These are phyloP conservation scores for Mycena maculata DNA, from an alignment of 768 basidiomycete genomes.

Conservation along the genomic window DNA sequence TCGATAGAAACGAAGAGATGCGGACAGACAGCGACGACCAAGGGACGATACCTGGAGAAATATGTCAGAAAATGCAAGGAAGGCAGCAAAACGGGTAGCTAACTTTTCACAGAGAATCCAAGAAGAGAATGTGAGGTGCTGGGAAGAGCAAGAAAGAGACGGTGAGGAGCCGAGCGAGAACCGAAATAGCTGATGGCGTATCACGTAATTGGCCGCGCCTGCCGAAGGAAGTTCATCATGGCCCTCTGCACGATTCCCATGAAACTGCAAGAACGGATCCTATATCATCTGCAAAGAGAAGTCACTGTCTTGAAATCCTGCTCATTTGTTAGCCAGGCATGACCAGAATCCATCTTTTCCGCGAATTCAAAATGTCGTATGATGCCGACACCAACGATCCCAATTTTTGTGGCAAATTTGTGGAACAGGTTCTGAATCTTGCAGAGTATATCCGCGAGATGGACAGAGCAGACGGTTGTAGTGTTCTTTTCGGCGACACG, in stretches of 20 bases:
- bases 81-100: background rate
- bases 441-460: constrained; percentile 21
- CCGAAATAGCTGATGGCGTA: too few relatives aligned
- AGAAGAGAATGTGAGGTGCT: background rate
- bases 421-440: background rate
- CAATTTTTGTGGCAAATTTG: constrained; percentile 3
- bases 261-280: constrained; percentile 23
- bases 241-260: background rate
- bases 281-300: constrained; percentile 10
- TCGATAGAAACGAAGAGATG: background rate
- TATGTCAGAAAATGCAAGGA: background rate
- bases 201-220: too few relatives aligned
- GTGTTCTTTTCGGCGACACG: background rate
- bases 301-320: constrained; percentile 9
- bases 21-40: background rate
- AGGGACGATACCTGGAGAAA: background rate
- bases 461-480: constrained; percentile 4
- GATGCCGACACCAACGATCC: background rate
- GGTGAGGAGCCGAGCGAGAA: too few relatives aligned
- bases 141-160: background rate
- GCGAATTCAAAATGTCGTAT: background rate
- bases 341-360: constrained; percentile 18
- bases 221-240: background rate
- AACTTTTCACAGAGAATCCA: background rate
- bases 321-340: constrained; percentile 20